A percentile compares a stretch with the other conserved stretches of the same genome.
These are phyloP conservation scores for Antarctomyces pellizariae DNA, from an alignment of 495 filamentous ascomycete species.

Conservation along the genomic window DNA sequence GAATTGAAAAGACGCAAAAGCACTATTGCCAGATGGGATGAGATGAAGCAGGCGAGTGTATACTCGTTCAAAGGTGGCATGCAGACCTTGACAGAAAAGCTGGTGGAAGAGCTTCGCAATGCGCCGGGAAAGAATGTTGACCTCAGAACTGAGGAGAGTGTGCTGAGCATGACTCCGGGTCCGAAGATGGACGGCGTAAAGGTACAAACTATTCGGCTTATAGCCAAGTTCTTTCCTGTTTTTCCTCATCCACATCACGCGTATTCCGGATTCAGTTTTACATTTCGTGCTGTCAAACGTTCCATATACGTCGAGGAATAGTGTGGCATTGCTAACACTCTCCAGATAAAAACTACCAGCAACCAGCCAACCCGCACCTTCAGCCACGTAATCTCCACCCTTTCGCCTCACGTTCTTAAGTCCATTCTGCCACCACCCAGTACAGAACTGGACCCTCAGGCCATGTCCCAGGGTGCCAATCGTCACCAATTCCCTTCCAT, in stretches of 20 bases:
- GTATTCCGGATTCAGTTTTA: too few relatives aligned
- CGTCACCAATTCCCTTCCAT: conserved; percentile 8
- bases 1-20: background rate
- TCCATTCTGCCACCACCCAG: too few relatives aligned
- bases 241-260: too few relatives aligned
- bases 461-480: conserved; percentile 2
- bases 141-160: conserved; percentile 18
- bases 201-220: conserved; percentile 11
- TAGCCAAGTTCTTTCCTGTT: too few relatives aligned
- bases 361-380: conserved; percentile 14
- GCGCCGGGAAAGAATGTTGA: conserved; percentile 18
- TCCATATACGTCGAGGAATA: background rate
- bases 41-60: conserved; percentile 18
- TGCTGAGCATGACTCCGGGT: conserved; percentile 12
- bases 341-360: conserved; percentile 13
- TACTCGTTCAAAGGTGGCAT: conserved; percentile 34
- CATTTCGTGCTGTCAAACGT: too few relatives aligned
- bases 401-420: conserved; percentile 17
- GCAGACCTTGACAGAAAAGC: conserved; percentile 19
- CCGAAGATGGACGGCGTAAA: conserved; percentile 5
- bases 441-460: too few relatives aligned
- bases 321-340: conserved; percentile 1
- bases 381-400: conserved; percentile 47
- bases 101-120: conserved; percentile 18
- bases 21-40: background rate